phyloP scores from a whole-genome alignment of 73 alveolate genomes.

The Tetrahymena borealis region DNA sequence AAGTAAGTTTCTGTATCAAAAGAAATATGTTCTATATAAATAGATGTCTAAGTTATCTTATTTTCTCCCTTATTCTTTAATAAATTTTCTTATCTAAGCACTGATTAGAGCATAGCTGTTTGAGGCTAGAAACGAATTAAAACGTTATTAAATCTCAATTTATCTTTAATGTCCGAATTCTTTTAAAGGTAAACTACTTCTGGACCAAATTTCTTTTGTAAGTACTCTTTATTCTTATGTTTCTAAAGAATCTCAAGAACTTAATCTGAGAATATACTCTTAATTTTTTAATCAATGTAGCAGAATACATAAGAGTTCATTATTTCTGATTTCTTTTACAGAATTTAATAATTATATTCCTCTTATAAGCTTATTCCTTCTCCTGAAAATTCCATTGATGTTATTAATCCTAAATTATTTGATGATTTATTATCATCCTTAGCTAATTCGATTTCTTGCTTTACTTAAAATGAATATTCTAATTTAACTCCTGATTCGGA shows the following conservation, averaged over 20 bases:
- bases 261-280: not conserved
- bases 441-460: no score
- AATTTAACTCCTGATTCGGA: not conserved
- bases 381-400: not conserved
- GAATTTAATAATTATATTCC: not conserved
- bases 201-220: not conserved
- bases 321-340: not conserved
- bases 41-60: not conserved
- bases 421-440: no score
- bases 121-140: not conserved
- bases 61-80: not conserved
- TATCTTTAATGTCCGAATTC: not conserved
- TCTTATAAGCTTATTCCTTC: not conserved
- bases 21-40: not conserved
- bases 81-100: not conserved
- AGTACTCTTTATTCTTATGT: not conserved
- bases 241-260: not conserved
- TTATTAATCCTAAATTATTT: not conserved
- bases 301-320: not conserved
- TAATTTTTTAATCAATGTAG: not conserved
- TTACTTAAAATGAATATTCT: not conserved
- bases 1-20: not conserved
- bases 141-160: not conserved
- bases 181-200: not conserved
- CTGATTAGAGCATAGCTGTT: not conserved